These are phyloP conservation scores for Cercospora zeae-maydis DNA, from an alignment of 2,329 filamentous ascomycete genomes.

Conservation along the genomic window DNA sequence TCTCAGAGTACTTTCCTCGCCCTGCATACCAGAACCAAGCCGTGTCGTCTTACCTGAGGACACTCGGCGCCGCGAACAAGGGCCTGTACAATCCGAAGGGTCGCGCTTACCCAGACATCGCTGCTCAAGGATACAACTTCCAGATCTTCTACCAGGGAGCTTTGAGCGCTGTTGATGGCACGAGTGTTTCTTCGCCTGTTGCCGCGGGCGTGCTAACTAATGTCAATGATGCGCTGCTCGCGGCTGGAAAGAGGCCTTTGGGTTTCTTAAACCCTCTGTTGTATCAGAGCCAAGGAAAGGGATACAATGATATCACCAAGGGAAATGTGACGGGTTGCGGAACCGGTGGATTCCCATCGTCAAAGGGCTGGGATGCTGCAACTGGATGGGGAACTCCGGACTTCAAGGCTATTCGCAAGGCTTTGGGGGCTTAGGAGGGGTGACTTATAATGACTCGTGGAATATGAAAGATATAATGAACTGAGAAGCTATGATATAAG, in stretches of 20 bases:
- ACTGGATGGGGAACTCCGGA: conserved; percentile 30
- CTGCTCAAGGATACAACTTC: conserved; percentile 52
- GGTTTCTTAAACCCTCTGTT: conserved; percentile 62
- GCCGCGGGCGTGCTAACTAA: conserved; percentile 55
- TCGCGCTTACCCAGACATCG: conserved; percentile 46
- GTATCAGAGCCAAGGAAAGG: conserved; percentile 48
- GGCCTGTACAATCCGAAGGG: conserved; percentile 45
- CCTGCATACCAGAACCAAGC: conserved; percentile 45
- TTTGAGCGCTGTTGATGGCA: conserved; percentile 49
- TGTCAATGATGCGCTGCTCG: conserved; percentile 59
- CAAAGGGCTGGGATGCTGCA: conserved; percentile 29
- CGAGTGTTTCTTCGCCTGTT: conserved; percentile 55
- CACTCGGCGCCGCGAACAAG: conserved; percentile 39
- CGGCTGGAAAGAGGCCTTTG: conserved; percentile 48
- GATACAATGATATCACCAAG: conserved; percentile 49
- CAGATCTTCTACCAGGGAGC: conserved; percentile 43
- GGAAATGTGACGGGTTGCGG: conserved; percentile 41
- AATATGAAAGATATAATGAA: too few relatives aligned
- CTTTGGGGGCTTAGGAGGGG: conserved; percentile 13
- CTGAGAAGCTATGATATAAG: too few relatives aligned
- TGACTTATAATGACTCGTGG: background rate
- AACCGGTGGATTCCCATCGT: conserved; percentile 27
- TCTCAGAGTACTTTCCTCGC: conserved; percentile 43
- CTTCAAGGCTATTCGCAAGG: conserved; percentile 21
- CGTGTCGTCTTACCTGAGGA: conserved; percentile 39